A percentile compares a stretch with the other conserved stretches of the same genome.
Evolutionary conservation across 768 basidiomycete species (phyloP).

Genomic region (Polyporus arcularius): DNA sequence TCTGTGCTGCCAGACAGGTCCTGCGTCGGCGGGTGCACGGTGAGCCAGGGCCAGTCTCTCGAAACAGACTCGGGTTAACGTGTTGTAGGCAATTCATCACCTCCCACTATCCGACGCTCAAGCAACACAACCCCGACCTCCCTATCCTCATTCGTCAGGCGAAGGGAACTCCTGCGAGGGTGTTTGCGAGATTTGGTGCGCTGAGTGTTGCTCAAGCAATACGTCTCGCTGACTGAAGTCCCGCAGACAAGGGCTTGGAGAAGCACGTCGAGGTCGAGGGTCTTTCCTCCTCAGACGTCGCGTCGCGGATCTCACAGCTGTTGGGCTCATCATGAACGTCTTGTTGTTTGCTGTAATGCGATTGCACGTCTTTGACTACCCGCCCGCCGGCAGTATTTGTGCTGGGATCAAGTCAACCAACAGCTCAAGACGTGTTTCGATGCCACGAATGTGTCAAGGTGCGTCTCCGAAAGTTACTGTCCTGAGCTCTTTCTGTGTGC

Average conservation of each 20-base stretch:
- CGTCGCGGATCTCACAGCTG: conserved; percentile 67
- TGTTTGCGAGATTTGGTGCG: conserved; percentile 86
- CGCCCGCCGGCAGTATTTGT: too few relatives aligned
- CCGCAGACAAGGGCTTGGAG: conserved; percentile 75
- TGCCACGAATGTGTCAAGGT: too few relatives aligned
- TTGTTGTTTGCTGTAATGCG: background rate
- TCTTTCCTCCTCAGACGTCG: conserved; percentile 70
- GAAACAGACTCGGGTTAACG: background rate
- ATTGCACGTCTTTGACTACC: background rate
- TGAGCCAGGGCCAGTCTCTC: conserved; percentile 32
- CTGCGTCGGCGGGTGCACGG: conserved; percentile 81
- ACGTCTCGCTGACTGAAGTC: background rate
- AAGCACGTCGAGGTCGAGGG: conserved; percentile 80
- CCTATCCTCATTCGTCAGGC: conserved; percentile 84
- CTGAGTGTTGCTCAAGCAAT: background rate
- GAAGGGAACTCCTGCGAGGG: conserved; percentile 74
- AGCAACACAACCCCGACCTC: conserved; percentile 85
- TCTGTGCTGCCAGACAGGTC: conserved; percentile 74
- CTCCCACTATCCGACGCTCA: conserved; percentile 71
- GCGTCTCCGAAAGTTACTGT: too few relatives aligned
- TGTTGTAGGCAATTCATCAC: conserved; percentile 71
- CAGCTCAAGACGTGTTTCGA: too few relatives aligned
- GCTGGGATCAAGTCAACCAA: too few relatives aligned
- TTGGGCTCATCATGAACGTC: conserved; percentile 32
- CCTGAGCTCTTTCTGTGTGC: too few relatives aligned